phyloP scores from a whole-genome alignment of 2,329 filamentous ascomycete species.

The Metarhizium brunneum region DNA sequence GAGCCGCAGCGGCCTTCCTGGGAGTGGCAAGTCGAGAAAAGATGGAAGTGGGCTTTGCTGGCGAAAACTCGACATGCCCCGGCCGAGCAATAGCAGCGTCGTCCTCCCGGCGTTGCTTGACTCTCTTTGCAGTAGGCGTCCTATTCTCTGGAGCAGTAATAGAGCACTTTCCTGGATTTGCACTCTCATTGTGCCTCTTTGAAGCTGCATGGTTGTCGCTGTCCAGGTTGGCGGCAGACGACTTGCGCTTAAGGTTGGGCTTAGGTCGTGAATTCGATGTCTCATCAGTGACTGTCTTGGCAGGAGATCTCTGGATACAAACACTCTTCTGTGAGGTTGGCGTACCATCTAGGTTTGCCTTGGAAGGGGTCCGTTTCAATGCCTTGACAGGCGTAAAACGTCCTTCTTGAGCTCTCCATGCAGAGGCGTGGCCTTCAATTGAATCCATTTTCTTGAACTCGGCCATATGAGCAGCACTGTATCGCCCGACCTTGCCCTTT shows the following conservation, averaged over 20 bases:
- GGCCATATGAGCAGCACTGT: conserved; percentile 75
- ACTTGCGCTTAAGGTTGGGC: conserved; percentile 23
- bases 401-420: conserved; percentile 53
- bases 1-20: conserved; percentile 47
- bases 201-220: conserved; percentile 6
- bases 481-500: conserved; percentile 69
- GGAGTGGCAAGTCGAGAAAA: conserved; percentile 61
- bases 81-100: conserved; percentile 61
- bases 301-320: conserved; percentile 41
- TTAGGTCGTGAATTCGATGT: conserved; percentile 31
- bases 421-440: conserved; percentile 76
- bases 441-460: conserved; percentile 98
- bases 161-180: conserved; percentile 10
- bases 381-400: conserved; percentile 40
- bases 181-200: conserved; percentile 17
- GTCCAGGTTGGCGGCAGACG: conserved; percentile 23
- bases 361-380: conserved; percentile 35
- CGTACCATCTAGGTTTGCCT: conserved; percentile 30
- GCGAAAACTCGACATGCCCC: conserved; percentile 34
- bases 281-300: conserved; percentile 59
- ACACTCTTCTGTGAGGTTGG: conserved; percentile 22
- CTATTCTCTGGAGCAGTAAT: conserved; percentile 3
- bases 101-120: conserved; percentile 57
- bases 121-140: conserved; percentile 52
- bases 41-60: conserved; percentile 35